Evolutionary conservation across 495 filamentous ascomycete species (phyloP), one percentile per base, ranked within the genome.

Genomic region (Neurospora intermedia): DNA sequence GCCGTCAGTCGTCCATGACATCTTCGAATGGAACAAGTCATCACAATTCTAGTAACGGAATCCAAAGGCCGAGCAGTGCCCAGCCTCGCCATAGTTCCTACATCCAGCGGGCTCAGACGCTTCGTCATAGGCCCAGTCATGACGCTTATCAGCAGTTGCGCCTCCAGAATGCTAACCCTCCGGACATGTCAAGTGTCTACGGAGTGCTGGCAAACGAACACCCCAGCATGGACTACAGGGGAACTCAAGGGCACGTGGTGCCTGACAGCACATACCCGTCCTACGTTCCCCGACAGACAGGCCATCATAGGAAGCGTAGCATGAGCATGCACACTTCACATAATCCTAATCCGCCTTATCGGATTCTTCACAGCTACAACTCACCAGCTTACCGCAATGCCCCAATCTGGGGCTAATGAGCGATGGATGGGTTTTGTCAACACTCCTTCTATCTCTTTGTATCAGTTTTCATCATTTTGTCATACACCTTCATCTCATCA

Each of bases 311-410:
- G 16, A 81, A 82, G 71, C 80, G 79, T 69, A 85, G 84, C 72
- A 78, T 74, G 77, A 80, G 72, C 73, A 76, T 54, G 73, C 78
- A 72, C 16, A 69, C 18, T 42, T 73, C 35, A 0, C 62, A 72
- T 18, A 74, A 74, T 42, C 31, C 62, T 20, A 75, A 78, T 20
- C 72, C 75, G 18, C 84, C 81, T 13, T 85, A 82, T 69, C 83
- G 84, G 9, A 76, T 85, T 41, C 77, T 86, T 16, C 83, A 86
- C 72, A 85, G 83, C 73, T 86, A 86, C 72, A 84, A 86, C 72
- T 85, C 84, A 6, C 83, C 84, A 8, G 83, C 83, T 15, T 86
- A 86, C 72, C 80, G 82, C 20, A 76, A 81, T 66, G 81, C 76
- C 6, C 84, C 84, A 1, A 85, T 86, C 35, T 85, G 84, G 83